A percentile compares a stretch with the other conserved stretches of the same genome.
Conservation (phyloP, 139 green algal genomes). For the Ulvella scutata region DNA sequence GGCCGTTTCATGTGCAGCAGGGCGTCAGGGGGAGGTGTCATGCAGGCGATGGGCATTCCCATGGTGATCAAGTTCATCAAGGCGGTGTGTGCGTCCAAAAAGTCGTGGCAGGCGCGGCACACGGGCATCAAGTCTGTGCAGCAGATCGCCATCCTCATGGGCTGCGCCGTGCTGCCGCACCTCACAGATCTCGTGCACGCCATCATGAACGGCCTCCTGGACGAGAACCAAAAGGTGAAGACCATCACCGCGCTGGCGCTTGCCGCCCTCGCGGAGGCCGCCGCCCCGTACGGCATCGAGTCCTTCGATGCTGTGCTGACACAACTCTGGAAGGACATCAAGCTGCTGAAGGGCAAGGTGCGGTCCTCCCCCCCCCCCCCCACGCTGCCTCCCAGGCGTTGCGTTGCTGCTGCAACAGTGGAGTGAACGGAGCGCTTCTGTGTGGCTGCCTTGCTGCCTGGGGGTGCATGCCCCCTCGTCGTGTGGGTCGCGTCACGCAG, state of each 20-base stretch:
- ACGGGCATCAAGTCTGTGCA: conserved; percentile 99
- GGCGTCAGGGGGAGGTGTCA: no score
- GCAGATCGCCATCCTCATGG: conserved; percentile 96
- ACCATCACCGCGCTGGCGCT: conserved; percentile 92
- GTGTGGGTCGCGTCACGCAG: no score
- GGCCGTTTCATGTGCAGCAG: no score
- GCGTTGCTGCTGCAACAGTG: background rate
- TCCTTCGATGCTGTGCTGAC: conserved; percentile 97
- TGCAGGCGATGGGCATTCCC: conserved; percentile 70
- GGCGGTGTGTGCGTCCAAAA: conserved; percentile 93
- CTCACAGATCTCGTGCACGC: conserved; percentile 92
- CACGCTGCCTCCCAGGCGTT: conserved; percentile 12
- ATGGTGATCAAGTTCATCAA: conserved; percentile 96
- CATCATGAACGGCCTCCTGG: conserved; percentile 77
- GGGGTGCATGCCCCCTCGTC: no score
- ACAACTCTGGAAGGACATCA: conserved; percentile 94
- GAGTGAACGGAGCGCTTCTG: no score
- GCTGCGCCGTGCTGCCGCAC: conserved; percentile 94
- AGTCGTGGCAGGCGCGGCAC: conserved; percentile 86
- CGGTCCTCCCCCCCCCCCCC: background rate
- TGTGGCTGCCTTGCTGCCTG: no score
- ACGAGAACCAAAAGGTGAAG: conserved; percentile 76
- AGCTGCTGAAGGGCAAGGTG: conserved; percentile 78
- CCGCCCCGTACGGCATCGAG: conserved; percentile 94
- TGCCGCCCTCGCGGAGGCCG: conserved; percentile 86